Evolutionary conservation across 768 basidiomycete genomes (phyloP).

Genomic region (Tylopilus vinaceipallidus): DNA sequence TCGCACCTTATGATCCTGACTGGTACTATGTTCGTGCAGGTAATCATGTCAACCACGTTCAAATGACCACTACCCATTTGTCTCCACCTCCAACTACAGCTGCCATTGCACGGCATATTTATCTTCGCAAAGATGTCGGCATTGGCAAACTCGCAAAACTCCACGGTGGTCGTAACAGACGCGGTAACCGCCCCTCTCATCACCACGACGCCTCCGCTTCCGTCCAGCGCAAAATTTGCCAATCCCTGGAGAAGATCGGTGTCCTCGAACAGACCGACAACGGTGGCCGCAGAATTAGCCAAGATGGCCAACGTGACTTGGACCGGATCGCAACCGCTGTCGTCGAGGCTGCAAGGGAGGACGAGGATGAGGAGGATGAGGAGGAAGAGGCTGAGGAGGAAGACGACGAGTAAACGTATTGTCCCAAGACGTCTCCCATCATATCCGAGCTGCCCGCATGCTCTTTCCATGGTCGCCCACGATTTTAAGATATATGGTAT

Average conservation of each 20-base stretch:
- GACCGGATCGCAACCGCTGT: conserved; percentile 92
- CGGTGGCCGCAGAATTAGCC: conserved; percentile 93
- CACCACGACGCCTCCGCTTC: conserved; percentile 83
- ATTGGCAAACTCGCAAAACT: conserved; percentile 93
- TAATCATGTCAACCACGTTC: conserved; percentile 39
- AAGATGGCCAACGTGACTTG: conserved; percentile 95
- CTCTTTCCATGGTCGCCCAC: conserved; percentile 18
- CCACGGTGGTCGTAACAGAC: conserved; percentile 93
- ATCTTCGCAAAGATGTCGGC: conserved; percentile 97
- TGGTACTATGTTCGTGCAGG: conserved; percentile 99
- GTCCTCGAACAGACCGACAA: conserved; percentile 92
- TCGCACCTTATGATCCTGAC: conserved; percentile 97
- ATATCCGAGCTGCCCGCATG: conserved; percentile 21
- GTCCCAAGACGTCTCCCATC: conserved; percentile 11
- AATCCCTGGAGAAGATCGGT: conserved; percentile 97
- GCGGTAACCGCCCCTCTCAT: conserved; percentile 96
- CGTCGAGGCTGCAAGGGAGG: conserved; percentile 72
- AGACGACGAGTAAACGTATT: conserved; percentile 36
- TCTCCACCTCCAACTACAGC: conserved; percentile 43
- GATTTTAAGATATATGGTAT: conserved; percentile 40
- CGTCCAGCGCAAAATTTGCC: conserved; percentile 94
- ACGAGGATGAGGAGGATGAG: conserved; percentile 73
- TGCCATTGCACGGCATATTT: conserved; percentile 97
- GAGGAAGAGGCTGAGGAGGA: conserved; percentile 62
- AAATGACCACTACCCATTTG: not conserved